These are phyloP conservation scores for Lachnellula arida DNA, from an alignment of 2,329 filamentous ascomycete genomes.

Conservation along the genomic window DNA sequence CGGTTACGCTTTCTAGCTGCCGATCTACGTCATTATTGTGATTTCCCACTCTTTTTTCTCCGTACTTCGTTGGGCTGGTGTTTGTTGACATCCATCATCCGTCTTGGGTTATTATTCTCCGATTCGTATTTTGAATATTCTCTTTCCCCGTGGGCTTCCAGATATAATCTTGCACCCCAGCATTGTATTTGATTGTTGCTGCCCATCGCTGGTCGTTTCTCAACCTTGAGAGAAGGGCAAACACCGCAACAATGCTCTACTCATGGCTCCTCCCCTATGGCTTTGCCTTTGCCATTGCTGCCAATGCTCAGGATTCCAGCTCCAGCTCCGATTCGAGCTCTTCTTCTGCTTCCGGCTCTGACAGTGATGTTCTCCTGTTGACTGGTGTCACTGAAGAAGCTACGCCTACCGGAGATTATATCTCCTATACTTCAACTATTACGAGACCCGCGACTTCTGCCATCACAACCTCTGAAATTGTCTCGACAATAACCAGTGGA, in stretches of 20 bases:
- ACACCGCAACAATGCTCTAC: conserved; percentile 20
- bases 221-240: background rate
- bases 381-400: conserved; percentile 22
- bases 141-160: background rate
- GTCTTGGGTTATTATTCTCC: background rate
- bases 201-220: background rate
- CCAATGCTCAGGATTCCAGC: conserved; percentile 18
- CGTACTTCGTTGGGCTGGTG: no score
- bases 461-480: conserved; percentile 23
- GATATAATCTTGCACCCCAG: background rate
- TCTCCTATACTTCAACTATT: conserved; percentile 34
- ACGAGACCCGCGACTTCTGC: conserved; percentile 20
- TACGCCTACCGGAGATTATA: conserved; percentile 37
- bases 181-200: background rate
- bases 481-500: conserved; percentile 24
- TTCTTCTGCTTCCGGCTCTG: conserved; percentile 1
- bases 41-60: no score
- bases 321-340: conserved; percentile 14
- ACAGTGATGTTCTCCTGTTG: conserved; percentile 16
- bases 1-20: no score
- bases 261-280: conserved; percentile 21
- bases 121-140: background rate
- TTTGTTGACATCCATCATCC: no score
- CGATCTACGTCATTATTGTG: no score
- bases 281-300: conserved; percentile 31